Evolutionary conservation across 345 rosid species (phyloP), one percentile per base, ranked within the genome.

Genomic region (Citrus trifoliata): DNA sequence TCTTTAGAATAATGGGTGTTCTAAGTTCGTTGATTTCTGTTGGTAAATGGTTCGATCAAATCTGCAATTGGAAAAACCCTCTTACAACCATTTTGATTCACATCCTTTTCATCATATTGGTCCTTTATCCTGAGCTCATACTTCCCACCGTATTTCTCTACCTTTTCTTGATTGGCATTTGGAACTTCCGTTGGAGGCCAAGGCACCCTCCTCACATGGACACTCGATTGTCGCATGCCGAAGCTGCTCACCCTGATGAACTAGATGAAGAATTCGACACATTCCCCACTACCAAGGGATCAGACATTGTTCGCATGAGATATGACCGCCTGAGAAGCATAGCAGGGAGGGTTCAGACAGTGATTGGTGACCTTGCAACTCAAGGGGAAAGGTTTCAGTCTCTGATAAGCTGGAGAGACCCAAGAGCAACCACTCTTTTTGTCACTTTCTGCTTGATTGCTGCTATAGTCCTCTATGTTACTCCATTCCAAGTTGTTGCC

Each of bases 131-230:
- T 1, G 99, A 96, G 76, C 89, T 94, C 40, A 94, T 96, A 78
- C 88, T 96, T 27, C 97, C 99, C 32, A 94, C 99, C 4, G 63
- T 89, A 46, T 96, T 96, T 81, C 91, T 96, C 79, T 96, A 94
- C 87, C 94, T 94, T 18, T 94, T 93, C 90, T 77, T 96, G 80
- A 88, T 94, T 7, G 99, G 99, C 6, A 87, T 96, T 38, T 96
- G 99, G 99, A 91, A 94, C 67, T 96, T 79, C 82, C 88, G 98
- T 38, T 78, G 95, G 95, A 88, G 99, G 87, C 90, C 97, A 37
- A 89, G 94, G 67, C 98, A 94, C 80, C 99, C 98, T 33, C 97
- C 98, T 42, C 92, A 96, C 91, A 96, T 96, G 99, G 99, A 96
- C 85, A 89, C 94, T 9, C 87, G 92, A 2, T 85, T 96, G 35